A percentile compares a stretch with the other conserved stretches of the same genome.
phyloP scores from a whole-genome alignment of 257 asterid species.

The Nicotiana benthamiana region DNA sequence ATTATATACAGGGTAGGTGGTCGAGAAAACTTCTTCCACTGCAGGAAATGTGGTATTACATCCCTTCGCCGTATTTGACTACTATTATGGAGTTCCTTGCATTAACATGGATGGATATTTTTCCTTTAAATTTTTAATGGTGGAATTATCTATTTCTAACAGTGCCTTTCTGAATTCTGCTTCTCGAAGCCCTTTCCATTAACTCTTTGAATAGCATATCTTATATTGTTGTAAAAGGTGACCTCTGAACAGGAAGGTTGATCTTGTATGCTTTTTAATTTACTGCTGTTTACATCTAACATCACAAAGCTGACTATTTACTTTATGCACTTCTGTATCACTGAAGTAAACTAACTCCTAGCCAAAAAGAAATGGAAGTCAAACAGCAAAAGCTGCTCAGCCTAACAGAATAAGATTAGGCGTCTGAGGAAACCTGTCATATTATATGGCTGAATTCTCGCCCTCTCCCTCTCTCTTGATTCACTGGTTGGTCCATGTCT shows the following conservation, averaged over 20 bases:
- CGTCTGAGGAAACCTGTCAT: background rate
- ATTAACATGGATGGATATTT: background rate
- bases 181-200: background rate
- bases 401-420: background rate
- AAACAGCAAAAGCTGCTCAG: background rate
- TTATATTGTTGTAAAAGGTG: background rate
- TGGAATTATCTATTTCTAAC: background rate
- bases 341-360: background rate
- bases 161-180: background rate
- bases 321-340: background rate
- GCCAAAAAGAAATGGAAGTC: background rate
- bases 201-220: background rate
- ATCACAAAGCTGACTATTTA: background rate
- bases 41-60: slow-evolving; percentile 76
- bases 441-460: background rate
- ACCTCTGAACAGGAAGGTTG: background rate
- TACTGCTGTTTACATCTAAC: background rate
- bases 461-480: background rate
- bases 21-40: slow-evolving; percentile 76
- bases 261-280: background rate
- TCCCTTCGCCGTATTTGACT: background rate
- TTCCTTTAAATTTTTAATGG: background rate
- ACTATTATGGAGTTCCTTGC: background rate
- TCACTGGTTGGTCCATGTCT: background rate
- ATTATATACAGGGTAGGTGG: slow-evolving; percentile 76